Conservation (phyloP, 176 grass and related monocot species). For the Cymbopogon citratus region DNA sequence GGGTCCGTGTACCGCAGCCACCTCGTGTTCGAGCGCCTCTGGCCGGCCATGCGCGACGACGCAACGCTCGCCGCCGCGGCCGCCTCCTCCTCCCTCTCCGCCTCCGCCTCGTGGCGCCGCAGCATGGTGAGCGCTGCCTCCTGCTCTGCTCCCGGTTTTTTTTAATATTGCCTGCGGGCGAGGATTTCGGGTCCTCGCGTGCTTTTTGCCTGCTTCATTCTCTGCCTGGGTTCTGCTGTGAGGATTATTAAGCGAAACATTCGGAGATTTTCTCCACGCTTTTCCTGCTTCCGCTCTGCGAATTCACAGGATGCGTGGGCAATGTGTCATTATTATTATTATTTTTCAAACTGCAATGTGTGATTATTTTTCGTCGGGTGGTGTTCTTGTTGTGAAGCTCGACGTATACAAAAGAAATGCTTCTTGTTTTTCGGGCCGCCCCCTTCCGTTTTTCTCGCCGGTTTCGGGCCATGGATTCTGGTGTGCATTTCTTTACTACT, state of each 20-base stretch:
- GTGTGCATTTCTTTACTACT: neutral
- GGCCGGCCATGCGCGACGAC: constrained; percentile 67
- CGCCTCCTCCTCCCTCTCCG: constrained; percentile 5
- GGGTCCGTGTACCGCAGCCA: constrained; percentile 83
- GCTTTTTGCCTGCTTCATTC: neutral
- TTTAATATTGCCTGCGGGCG: neutral
- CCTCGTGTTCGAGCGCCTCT: constrained; percentile 67
- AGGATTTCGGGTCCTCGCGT: neutral
- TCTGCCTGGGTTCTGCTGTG: neutral
- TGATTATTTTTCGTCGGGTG: neutral
- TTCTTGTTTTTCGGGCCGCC: neutral
- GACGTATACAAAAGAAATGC: neutral
- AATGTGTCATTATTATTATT: neutral
- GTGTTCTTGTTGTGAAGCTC: neutral
- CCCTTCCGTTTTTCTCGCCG: neutral
- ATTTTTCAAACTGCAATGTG: too few species aligned
- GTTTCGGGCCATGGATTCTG: neutral
- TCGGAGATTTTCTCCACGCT: neutral
- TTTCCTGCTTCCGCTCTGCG: neutral
- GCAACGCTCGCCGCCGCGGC: neutral
- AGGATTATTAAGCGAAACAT: neutral
- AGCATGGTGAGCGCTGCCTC: constrained; percentile 28
- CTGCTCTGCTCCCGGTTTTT: neutral
- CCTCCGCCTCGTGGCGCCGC: constrained; percentile 28
- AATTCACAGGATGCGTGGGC: neutral